Percentiles rank a stretch among this genome's conserved stretches.
Evolutionary conservation across 805 yeast species (phyloP).

Genomic region (Kazachstania viticola): DNA sequence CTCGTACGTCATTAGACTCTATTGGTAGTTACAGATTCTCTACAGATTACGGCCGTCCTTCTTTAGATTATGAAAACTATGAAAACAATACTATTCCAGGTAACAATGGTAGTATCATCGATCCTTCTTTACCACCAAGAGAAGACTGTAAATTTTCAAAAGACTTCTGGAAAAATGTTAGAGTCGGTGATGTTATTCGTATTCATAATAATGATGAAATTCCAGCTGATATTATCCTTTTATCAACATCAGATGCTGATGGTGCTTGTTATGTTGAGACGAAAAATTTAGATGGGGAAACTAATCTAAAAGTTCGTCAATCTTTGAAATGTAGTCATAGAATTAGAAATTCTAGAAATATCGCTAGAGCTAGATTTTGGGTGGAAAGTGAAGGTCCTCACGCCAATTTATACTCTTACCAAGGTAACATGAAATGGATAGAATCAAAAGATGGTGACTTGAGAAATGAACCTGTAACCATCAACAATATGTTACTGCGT

Average conservation of each 20-base stretch:
- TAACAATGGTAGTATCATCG: constrained; percentile 47
- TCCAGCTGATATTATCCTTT: constrained; percentile 60
- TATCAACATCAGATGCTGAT: constrained; percentile 57
- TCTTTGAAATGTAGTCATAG: constrained; percentile 51
- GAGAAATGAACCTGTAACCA: constrained; percentile 50
- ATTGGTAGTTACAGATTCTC: constrained; percentile 24
- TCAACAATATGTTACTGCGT: constrained; percentile 58
- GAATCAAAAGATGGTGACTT: constrained; percentile 24
- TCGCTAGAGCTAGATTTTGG: constrained; percentile 45
- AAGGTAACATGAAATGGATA: constrained; percentile 52
- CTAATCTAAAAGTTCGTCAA: constrained; percentile 67
- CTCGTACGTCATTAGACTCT: constrained; percentile 31
- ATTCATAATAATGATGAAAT: constrained; percentile 65
- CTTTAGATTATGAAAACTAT: constrained; percentile 31
- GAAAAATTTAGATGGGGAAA: constrained; percentile 71
- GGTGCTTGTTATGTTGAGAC: constrained; percentile 71
- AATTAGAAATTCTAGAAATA: constrained; percentile 37
- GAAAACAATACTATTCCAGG: constrained; percentile 53
- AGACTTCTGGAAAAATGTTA: constrained; percentile 52
- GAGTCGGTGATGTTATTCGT: constrained; percentile 64
- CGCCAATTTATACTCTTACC: constrained; percentile 63
- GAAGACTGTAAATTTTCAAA: constrained; percentile 26
- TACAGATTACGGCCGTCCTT: constrained; percentile 26
- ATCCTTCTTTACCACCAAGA: constrained; percentile 39
- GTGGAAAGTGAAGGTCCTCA: constrained; percentile 81